These are phyloP conservation scores for Lactarius trivialis DNA, from an alignment of 768 basidiomycete species.

Conservation along the genomic window DNA sequence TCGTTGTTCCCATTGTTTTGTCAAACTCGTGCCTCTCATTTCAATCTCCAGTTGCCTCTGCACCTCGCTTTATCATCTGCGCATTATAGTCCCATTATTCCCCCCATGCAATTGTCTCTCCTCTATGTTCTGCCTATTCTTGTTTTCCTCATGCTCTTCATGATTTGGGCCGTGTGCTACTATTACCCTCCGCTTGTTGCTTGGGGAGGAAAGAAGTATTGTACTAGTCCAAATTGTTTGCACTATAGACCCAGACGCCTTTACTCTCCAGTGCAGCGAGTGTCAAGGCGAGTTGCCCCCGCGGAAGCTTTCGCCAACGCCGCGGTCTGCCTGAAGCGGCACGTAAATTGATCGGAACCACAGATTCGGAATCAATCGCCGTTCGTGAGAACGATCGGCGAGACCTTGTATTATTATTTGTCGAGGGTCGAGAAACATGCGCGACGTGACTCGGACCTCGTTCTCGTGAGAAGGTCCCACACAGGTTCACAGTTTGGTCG, in stretches of 20 bases:
- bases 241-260: conserved; percentile 7
- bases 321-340: conserved; percentile 3
- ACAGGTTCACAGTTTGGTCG: background rate
- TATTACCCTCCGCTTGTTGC: conserved; percentile 6
- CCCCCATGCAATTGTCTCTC: conserved; percentile 18
- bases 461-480: conserved; percentile 4
- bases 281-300: background rate
- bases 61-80: conserved; percentile 20
- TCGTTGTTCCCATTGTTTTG: conserved; percentile 3
- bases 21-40: conserved; percentile 12
- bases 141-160: conserved; percentile 18
- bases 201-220: conserved; percentile 17
- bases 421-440: conserved; percentile 4
- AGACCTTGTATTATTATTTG: background rate
- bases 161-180: conserved; percentile 7
- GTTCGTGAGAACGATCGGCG: conserved; percentile 20
- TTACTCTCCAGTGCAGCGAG: background rate
- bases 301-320: conserved; percentile 6
- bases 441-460: background rate
- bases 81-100: conserved; percentile 18
- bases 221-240: conserved; percentile 13
- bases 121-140: conserved; percentile 13
- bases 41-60: background rate
- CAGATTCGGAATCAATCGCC: conserved; percentile 4
- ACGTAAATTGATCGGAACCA: conserved; percentile 19